phyloP scores from a whole-genome alignment of 805 yeast species.

The Saccharomycodes ludwigii region DNA sequence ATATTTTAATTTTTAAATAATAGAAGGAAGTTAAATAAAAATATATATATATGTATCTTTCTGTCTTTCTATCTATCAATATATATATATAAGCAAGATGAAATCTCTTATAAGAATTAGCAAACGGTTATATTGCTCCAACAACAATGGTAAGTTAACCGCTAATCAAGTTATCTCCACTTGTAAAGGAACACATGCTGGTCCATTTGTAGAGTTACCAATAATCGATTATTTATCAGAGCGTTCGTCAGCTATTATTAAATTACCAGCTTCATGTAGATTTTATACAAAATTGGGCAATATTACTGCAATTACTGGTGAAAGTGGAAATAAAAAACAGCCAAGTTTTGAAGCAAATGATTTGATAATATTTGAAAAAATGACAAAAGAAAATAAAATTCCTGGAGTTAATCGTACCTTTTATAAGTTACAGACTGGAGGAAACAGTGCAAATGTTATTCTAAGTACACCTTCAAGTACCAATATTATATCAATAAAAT shows the following conservation, averaged over 20 bases:
- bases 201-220: slow-evolving; percentile 20
- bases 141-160: slow-evolving; percentile 7
- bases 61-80: no score
- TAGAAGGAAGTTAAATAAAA: no score
- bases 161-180: not conserved
- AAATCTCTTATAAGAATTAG: no score
- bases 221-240: slow-evolving; percentile 13
- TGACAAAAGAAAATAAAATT: no score
- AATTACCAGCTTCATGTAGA: slow-evolving; percentile 14
- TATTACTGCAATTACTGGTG: slow-evolving; percentile 11
- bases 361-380: no score
- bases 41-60: no score
- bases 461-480: slow-evolving; percentile 11
- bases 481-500: slow-evolving; percentile 9
- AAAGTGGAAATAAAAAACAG: slow-evolving; percentile 10
- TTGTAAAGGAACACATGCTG: slow-evolving; percentile 16
- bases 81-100: no score
- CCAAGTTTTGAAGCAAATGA: no score
- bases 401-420: slow-evolving; percentile 3
- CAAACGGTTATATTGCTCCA: no score
- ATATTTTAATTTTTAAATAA: no score
- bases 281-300: slow-evolving; percentile 12
- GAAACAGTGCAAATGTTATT: slow-evolving; percentile 10
- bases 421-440: slow-evolving; percentile 8
- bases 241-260: slow-evolving; percentile 9